phyloP scores from a whole-genome alignment of 805 yeast genomes.

The Candida saitoana region DNA sequence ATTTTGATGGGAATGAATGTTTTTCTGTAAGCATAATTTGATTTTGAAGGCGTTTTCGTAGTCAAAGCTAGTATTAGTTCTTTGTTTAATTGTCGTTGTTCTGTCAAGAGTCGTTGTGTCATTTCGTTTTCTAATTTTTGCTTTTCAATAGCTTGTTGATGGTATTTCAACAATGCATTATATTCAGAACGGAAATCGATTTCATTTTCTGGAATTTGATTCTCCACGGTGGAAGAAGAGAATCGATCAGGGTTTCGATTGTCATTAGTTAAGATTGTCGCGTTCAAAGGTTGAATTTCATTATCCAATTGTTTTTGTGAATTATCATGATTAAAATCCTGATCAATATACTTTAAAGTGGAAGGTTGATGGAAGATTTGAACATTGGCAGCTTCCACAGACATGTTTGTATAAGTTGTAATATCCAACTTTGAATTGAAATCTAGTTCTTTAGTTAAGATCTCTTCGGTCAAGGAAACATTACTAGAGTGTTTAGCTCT shows the following conservation, averaged over 20 bases:
- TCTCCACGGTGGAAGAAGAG: background rate
- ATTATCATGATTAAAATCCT: background rate
- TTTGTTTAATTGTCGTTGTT: constrained; percentile 19
- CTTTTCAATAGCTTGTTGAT: constrained; percentile 17
- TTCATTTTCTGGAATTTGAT: background rate
- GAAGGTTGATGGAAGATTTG: constrained; percentile 7
- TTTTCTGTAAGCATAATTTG: constrained; percentile 1
- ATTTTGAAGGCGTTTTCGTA: constrained; percentile 9
- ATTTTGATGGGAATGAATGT: constrained; percentile 18
- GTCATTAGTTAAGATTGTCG: background rate
- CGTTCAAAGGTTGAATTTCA: background rate
- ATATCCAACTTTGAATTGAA: background rate
- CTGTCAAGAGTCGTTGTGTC: constrained; percentile 18
- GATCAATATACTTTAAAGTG: background rate
- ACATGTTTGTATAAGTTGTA: constrained; percentile 2
- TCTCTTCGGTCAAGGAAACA: constrained; percentile 12
- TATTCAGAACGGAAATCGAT: constrained; percentile 15
- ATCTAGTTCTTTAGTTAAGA: constrained; percentile 11
- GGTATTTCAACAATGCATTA: constrained; percentile 23
- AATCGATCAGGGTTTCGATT: background rate
- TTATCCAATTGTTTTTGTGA: background rate
- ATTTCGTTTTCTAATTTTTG: constrained; percentile 24
- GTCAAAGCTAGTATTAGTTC: constrained; percentile 3
- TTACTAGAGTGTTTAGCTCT: background rate
- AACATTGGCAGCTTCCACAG: constrained; percentile 11